Conservation (phyloP, 2,329 filamentous ascomycete genomes). For the Fusarium mundagurra region DNA sequence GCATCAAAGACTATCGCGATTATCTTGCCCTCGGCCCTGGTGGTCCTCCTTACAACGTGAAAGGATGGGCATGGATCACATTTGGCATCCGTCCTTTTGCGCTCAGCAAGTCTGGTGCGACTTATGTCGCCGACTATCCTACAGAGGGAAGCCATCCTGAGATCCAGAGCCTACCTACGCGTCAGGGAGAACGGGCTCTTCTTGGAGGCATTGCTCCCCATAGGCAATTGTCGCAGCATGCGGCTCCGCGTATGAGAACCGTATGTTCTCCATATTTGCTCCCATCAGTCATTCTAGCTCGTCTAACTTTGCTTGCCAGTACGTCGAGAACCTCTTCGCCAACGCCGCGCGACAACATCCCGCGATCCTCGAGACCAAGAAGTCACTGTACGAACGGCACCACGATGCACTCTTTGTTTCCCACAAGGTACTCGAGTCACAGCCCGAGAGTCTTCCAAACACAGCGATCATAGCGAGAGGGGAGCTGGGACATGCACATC, state of each 20-base stretch:
- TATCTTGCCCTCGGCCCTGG: not conserved
- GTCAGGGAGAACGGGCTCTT: not conserved
- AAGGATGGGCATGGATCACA: not conserved
- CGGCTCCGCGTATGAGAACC: too few relatives aligned
- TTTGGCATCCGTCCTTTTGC: not conserved
- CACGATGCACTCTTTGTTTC: not conserved
- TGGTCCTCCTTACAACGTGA: not conserved
- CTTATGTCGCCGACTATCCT: not conserved
- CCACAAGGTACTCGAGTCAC: not conserved
- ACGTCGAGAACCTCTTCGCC: too few relatives aligned
- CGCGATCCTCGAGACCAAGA: too few relatives aligned
- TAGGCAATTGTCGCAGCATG: too few relatives aligned
- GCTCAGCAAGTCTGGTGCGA: not conserved
- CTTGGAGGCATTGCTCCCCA: too few relatives aligned
- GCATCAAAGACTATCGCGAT: not conserved
- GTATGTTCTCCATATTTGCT: too few relatives aligned
- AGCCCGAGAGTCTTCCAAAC: not conserved
- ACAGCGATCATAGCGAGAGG: not conserved
- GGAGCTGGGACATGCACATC: not conserved
- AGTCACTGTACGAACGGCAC: too few relatives aligned
- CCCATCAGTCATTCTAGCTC: accelerated
- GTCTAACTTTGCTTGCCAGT: accelerated
- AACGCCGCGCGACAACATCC: too few relatives aligned
- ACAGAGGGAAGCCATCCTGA: not conserved
- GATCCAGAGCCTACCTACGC: not conserved